Evolutionary conservation across 148 eudicot genomes (phyloP).

Genomic region (Persicaria tinctoria): DNA sequence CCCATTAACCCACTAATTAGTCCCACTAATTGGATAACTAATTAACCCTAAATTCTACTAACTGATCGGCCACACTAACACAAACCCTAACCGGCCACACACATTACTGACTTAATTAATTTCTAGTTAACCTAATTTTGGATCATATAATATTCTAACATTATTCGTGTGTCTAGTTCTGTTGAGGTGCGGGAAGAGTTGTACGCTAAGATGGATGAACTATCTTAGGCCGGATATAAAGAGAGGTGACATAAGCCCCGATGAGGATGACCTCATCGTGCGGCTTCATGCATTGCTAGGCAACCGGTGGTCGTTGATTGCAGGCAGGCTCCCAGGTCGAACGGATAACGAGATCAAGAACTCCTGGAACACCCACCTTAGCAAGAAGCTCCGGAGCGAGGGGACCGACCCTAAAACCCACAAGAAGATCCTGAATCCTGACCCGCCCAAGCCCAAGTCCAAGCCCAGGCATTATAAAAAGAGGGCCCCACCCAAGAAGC

Average conservation of each 20-base stretch:
- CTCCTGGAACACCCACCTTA: constrained; percentile 64
- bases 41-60: no score
- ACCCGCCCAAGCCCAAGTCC: background rate
- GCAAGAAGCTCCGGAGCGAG: background rate
- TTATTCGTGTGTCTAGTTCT: constrained; percentile 24
- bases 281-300: constrained; percentile 51
- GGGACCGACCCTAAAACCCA: background rate
- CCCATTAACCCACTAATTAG: no score
- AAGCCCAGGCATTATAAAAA: background rate
- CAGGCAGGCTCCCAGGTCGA: constrained; percentile 63
- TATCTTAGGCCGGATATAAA: constrained; percentile 58
- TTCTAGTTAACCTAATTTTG: no score
- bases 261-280: constrained; percentile 60
- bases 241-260: constrained; percentile 53
- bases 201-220: constrained; percentile 63
- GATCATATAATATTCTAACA: no score
- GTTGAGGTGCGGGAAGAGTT: constrained; percentile 63
- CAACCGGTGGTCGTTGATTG: constrained; percentile 61
- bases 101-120: no score
- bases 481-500: background rate
- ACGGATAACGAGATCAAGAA: constrained; percentile 67
- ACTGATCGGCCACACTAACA: no score
- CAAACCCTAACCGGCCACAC: no score
- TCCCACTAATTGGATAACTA: no score
- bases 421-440: background rate